Conservation (phyloP, 805 yeast genomes). For the Tetrapisispora iriomotensis region DNA sequence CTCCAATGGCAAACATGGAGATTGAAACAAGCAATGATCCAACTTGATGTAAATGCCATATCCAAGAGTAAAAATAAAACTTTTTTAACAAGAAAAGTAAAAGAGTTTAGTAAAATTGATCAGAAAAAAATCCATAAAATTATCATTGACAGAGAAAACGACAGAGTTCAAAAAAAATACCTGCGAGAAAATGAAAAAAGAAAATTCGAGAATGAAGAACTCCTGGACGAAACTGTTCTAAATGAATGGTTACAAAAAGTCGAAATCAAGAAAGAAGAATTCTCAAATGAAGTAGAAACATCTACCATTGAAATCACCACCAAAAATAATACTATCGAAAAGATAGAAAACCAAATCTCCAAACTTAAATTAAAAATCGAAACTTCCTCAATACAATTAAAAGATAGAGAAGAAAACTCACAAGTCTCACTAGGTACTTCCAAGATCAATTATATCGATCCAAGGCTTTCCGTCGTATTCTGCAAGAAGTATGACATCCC, state of each 20-base stretch:
- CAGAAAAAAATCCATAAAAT: conserved; percentile 46
- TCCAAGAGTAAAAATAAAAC: neutral
- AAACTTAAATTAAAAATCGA: conserved; percentile 61
- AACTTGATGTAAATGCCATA: conserved; percentile 41
- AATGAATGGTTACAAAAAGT: conserved; percentile 49
- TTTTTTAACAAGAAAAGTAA: conserved; percentile 36
- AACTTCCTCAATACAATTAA: conserved; percentile 61
- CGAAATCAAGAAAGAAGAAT: conserved; percentile 42
- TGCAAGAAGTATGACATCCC: conserved; percentile 82
- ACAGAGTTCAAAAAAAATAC: conserved; percentile 54
- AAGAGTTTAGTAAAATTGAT: conserved; percentile 52
- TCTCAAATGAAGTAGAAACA: conserved; percentile 45
- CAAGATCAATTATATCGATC: conserved; percentile 91
- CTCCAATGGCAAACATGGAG: conserved; percentile 77
- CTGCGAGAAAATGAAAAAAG: conserved; percentile 70
- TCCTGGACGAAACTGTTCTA: conserved; percentile 45
- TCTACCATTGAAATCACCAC: conserved; percentile 50
- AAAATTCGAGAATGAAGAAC: conserved; percentile 45
- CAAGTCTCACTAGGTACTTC: conserved; percentile 90
- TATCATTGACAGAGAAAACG: conserved; percentile 58
- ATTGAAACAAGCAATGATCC: conserved; percentile 57
- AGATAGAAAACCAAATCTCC: conserved; percentile 59
- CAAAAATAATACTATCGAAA: conserved; percentile 48
- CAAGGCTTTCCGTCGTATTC: conserved; percentile 81
- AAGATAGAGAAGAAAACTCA: conserved; percentile 90